A percentile compares a stretch with the other conserved stretches of the same genome.
These are phyloP conservation scores for Aspergillus aculeatus DNA, from an alignment of 2,329 filamentous ascomycete genomes.

Conservation along the genomic window DNA sequence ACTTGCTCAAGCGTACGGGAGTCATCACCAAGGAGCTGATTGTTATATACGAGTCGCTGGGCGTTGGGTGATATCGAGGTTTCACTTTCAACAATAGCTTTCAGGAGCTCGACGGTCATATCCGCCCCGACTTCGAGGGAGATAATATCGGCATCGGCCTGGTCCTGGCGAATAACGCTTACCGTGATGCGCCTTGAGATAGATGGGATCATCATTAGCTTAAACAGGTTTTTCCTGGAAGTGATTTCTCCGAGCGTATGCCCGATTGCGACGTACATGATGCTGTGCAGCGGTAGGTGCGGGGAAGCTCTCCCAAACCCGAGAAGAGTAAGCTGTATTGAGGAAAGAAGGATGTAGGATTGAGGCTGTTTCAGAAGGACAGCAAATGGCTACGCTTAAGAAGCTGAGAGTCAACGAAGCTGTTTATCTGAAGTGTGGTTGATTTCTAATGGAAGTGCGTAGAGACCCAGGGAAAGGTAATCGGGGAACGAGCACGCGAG, in stretches of 20 bases:
- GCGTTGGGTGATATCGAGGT: conserved; percentile 67
- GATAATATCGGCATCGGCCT: conserved; percentile 71
- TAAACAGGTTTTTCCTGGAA: neutral
- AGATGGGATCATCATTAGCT: neutral
- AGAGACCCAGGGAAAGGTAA: neutral
- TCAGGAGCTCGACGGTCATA: conserved; percentile 80
- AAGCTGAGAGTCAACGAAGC: neutral
- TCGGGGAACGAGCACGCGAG: neutral
- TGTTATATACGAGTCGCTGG: conserved; percentile 90
- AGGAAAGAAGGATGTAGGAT: neutral
- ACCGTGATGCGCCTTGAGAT: conserved; percentile 76
- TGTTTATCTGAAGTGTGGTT: neutral
- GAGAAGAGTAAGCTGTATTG: neutral
- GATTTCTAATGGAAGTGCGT: neutral
- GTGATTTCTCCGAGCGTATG: neutral
- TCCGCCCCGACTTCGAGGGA: conserved; percentile 78
- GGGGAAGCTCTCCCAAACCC: conserved; percentile 18
- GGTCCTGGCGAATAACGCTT: conserved; percentile 73
- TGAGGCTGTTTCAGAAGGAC: neutral
- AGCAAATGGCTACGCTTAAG: neutral
- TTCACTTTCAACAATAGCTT: conserved; percentile 84
- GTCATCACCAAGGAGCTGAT: conserved; percentile 73
- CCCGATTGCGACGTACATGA: conserved; percentile 20
- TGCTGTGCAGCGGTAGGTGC: conserved; percentile 15
- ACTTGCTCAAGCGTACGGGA: conserved; percentile 77